phyloP scores from a whole-genome alignment of 768 basidiomycete genomes.

The Termitomyces titanicus region DNA sequence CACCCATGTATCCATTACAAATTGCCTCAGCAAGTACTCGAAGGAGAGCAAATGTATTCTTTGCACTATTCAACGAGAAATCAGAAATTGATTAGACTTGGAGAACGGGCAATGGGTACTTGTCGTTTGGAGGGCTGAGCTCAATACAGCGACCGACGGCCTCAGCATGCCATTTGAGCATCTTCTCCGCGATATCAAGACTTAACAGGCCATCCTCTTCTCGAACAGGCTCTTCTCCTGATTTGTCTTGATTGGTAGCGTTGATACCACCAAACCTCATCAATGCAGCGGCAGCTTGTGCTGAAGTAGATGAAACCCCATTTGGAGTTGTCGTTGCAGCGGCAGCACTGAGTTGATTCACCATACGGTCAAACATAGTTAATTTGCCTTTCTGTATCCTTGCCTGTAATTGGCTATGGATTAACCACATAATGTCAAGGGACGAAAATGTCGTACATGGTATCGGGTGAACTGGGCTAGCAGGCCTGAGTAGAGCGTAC shows the following conservation, averaged over 20 bases:
- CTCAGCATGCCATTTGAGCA: constrained; percentile 98
- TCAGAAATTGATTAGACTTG: not conserved
- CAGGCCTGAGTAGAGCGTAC: constrained; percentile 71
- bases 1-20: constrained; percentile 80
- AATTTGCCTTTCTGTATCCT: constrained; percentile 66
- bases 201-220: constrained; percentile 83
- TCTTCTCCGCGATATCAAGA: constrained; percentile 77
- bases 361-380: constrained; percentile 87
- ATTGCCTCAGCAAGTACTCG: constrained; percentile 86
- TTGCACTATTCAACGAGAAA: constrained; percentile 51
- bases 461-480: constrained; percentile 78
- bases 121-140: constrained; percentile 74
- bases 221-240: constrained; percentile 63
- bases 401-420: constrained; percentile 32
- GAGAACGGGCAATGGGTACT: constrained; percentile 51
- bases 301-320: constrained; percentile 63
- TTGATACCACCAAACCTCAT: constrained; percentile 88
- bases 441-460: constrained; percentile 57
- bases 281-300: constrained; percentile 84
- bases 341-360: constrained; percentile 81
- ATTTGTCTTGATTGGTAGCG: constrained; percentile 44
- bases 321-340: constrained; percentile 60
- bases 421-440: constrained; percentile 3
- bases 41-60: constrained; percentile 81
- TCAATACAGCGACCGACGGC: constrained; percentile 94